Evolutionary conservation across 1,284 basidiomycete species (phyloP), one percentile per base, ranked within the genome.

Genomic region (Pascua sp.): DNA sequence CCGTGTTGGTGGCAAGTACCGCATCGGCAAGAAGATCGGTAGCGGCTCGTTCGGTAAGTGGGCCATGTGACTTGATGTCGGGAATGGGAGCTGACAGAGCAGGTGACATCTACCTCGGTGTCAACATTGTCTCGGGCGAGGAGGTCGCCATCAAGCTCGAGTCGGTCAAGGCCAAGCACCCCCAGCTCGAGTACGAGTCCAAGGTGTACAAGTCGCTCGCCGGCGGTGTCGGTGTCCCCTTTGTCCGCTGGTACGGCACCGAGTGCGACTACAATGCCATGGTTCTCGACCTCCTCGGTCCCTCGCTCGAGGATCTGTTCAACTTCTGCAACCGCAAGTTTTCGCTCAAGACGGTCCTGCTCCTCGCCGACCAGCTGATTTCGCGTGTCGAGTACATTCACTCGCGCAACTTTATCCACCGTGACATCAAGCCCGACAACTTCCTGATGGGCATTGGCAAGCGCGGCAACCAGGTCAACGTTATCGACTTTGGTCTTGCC

Each of bases 241-340:
- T 98, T 67, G 95, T 98, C 56, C 82, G 94, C 70, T 96, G 96
- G 96, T 98, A 91, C 76, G 96, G 96, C 44, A 96, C 94, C 63
- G 95, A 98, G 78, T 98, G 94, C 77, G 94, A 98, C 78, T 98
- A 98, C 84, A 97, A 98, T 63, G 95, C 95, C 59, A 98, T 98
- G 95, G 96, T 99, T 58, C 82, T 99, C 67, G 96, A 99, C 80
- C 86, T 98, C 56, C 86, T 98, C 40, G 96, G 95, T 2, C 94
- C 96, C 37, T 95, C 91, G 48, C 87, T 98, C 51, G 96, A 99
- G 78, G 96, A 99, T 71, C 83, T 98, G 16, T 99, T 98, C 88
- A 98, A 98, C 83, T 98, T 98, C 73, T 98, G 96, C 84, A 94
- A 95, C 82, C 88, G 95, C 79, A 97, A 96, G 77, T 98, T 98